Base-by-base conservation (phyloP, 2,329 filamentous ascomycete species). In the Orbilia quercus region DNA sequence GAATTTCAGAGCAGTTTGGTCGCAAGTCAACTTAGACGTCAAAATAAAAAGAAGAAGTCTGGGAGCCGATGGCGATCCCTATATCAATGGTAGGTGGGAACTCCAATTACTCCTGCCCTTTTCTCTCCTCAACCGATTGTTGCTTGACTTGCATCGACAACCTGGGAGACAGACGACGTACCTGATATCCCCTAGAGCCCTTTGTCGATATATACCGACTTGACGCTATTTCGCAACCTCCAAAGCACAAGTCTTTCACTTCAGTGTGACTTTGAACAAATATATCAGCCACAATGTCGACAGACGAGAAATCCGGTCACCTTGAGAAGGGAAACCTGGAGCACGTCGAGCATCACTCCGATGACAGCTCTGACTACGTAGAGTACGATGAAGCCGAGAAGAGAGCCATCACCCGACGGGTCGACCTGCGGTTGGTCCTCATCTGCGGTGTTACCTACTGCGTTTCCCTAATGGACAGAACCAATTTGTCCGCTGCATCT, bases 381-480 rank as follows among this genome's bases (percentile, higher is more conserved):
- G 69, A 73, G 51, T 73, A 66, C n/a, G 60, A 65, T 34, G 69
- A 73, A 48, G 80, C 83, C 16, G 88, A 94, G 80, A 86, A 90
- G 81, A 86, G 83, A 78, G 84, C 82, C 44, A 91, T 95, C 77
- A 87, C 92, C 44, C 84, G 85, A 64, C 86, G 87, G 11, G 83
- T 95, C 76, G 91, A 96, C 80, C 82, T 83, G 28, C 86, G 88
- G 1, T 82, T 90, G 2, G 85, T 90, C 42, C 78, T 84, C 2
- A 88, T 85, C 1, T 85, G 87, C 2, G 88, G 88, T 18, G 78
- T 84, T 75, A 85, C 92, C 81, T 93, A 93, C 80, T 91, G 89
- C 79, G 84, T 91, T 77, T 89, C 86, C 75, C 82, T 94, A 70
- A 91, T 94, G 87, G 91, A 95, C 78, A 84, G 91, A 31, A 91